phyloP scores from a whole-genome alignment of 495 filamentous ascomycete species.

The Penicillium paradoxum region DNA sequence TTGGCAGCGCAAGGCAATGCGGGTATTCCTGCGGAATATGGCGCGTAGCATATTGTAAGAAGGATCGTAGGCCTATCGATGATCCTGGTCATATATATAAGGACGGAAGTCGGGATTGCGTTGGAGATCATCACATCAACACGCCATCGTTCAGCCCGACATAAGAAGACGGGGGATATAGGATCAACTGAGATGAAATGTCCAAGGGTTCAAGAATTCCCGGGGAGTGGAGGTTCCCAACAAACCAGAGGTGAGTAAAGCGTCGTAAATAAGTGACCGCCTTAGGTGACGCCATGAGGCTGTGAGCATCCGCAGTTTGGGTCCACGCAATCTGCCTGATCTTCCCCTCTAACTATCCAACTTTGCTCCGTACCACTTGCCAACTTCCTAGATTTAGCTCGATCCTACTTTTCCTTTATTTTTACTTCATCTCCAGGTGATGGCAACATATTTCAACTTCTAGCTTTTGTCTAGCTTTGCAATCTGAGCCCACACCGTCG shows the following conservation, averaged over 20 bases:
- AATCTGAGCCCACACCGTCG: neutral
- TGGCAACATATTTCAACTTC: neutral
- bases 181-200: too few relatives aligned
- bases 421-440: neutral
- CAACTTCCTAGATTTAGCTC: neutral
- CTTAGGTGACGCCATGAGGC: slow-evolving; percentile 2
- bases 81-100: slow-evolving; percentile 1
- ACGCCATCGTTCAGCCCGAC: neutral
- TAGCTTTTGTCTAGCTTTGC: neutral
- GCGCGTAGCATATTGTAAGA: slow-evolving; percentile 14
- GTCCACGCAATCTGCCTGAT: slow-evolving; percentile 4
- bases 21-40: slow-evolving; percentile 4
- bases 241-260: neutral
- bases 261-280: neutral
- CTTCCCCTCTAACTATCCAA: neutral
- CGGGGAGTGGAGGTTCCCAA: too few relatives aligned
- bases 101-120: neutral
- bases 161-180: too few relatives aligned
- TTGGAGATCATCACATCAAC: slow-evolving; percentile 6
- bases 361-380: neutral
- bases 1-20: slow-evolving; percentile 13
- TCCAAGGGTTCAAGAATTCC: too few relatives aligned
- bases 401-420: neutral
- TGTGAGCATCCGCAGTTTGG: neutral
- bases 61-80: neutral